Conservation (phyloP, 208 protist genomes). For the Acanthamoeba triangularis region DNA sequence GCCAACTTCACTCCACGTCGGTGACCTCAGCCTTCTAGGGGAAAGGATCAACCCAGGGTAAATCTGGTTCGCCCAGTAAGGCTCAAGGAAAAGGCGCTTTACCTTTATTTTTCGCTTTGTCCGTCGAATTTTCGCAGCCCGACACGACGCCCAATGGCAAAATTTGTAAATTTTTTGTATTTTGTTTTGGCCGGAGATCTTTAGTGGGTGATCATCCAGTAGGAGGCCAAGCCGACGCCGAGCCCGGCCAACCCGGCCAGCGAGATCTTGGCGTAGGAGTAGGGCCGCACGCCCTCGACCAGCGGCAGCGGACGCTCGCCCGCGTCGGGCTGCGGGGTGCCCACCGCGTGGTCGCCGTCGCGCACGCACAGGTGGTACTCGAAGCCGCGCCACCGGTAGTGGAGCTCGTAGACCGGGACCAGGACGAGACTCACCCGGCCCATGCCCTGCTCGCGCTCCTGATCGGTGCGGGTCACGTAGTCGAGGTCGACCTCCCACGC, state of each 20-base stretch:
- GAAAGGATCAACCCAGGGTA: too few species aligned
- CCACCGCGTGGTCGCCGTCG: conserved; percentile 11
- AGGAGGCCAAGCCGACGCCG: conserved; percentile 22
- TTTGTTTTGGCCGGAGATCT: too few species aligned
- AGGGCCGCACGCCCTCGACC: conserved; percentile 19
- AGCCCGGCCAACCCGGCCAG: neutral
- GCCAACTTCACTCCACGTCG: too few species aligned
- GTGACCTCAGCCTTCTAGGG: too few species aligned
- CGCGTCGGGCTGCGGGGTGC: neutral
- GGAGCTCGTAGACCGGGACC: conserved; percentile 42
- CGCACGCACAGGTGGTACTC: conserved; percentile 59
- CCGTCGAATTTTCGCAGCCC: too few species aligned
- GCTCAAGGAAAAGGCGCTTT: too few species aligned
- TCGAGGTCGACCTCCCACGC: conserved; percentile 33
- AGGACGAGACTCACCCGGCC: conserved; percentile 23
- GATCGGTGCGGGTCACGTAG: conserved; percentile 19
- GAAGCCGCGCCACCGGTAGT: conserved; percentile 35
- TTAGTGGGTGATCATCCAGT: conserved; percentile 14
- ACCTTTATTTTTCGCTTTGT: too few species aligned
- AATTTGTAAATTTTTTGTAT: too few species aligned
- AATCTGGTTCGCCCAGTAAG: too few species aligned
- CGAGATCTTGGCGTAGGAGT: conserved; percentile 47
- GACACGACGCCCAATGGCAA: too few species aligned
- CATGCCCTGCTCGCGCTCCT: conserved; percentile 49
- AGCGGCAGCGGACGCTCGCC: neutral